These are phyloP conservation scores for Carex pumila DNA, from an alignment of 176 grass and related monocot genomes.

Conservation along the genomic window DNA sequence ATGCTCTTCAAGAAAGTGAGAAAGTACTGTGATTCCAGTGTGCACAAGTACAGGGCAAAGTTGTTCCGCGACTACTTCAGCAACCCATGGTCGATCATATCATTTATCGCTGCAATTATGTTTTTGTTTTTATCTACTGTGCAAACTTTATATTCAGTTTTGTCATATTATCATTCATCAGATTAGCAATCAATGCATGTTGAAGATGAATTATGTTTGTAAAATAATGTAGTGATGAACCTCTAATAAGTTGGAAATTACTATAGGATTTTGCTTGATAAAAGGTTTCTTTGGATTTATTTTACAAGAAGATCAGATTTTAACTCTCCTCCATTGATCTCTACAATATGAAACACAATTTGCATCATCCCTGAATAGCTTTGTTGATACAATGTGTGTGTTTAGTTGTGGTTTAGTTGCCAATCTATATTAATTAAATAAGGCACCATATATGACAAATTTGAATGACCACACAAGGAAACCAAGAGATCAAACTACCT, in stretches of 20 bases:
- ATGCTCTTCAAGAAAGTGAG: conserved; percentile 11
- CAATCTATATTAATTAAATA: background rate
- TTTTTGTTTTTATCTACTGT: background rate
- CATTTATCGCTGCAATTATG: conserved; percentile 5
- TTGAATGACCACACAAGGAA: background rate
- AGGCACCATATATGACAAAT: background rate
- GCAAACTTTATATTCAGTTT: background rate
- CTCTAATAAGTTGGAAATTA: background rate
- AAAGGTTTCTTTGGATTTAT: background rate
- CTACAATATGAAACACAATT: background rate
- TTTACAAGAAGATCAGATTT: background rate
- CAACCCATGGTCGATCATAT: conserved; percentile 28
- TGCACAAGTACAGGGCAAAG: conserved; percentile 20
- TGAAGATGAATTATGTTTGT: background rate
- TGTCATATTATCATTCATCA: background rate
- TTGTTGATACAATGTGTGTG: background rate
- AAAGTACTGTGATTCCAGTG: conserved; percentile 22
- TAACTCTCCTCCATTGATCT: background rate
- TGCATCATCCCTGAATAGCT: background rate
- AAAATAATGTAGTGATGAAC: background rate
- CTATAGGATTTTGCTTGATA: background rate
- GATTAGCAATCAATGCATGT: background rate
- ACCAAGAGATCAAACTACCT: background rate
- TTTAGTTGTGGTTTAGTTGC: background rate
- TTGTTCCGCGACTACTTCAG: conserved; percentile 18